phyloP scores from a whole-genome alignment of 495 filamentous ascomycete species.

The Pseudotulostoma volvatum region DNA sequence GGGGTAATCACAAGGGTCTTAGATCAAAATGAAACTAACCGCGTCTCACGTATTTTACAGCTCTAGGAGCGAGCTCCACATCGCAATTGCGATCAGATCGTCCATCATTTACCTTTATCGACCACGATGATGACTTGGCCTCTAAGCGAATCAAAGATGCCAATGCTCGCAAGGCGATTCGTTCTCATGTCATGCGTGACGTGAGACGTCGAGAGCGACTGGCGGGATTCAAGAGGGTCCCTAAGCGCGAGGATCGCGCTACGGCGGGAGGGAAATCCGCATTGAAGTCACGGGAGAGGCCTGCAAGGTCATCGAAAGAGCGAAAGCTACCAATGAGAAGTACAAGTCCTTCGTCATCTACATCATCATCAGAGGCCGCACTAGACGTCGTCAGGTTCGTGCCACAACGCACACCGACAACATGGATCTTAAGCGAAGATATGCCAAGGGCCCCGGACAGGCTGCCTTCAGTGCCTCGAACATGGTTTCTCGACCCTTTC shows the following conservation, averaged over 20 bases:
- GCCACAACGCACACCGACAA: slow-evolving; percentile 7
- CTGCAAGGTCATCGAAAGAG: slow-evolving; percentile 1
- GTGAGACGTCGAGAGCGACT: slow-evolving; percentile 23
- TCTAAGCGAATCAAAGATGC: slow-evolving; percentile 23
- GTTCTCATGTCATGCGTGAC: slow-evolving; percentile 27
- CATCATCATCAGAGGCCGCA: too few relatives aligned
- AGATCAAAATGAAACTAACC: background rate
- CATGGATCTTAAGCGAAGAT: slow-evolving; percentile 9
- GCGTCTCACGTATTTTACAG: background rate
- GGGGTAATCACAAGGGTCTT: too few relatives aligned
- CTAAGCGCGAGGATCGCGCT: slow-evolving; percentile 12
- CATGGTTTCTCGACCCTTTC: slow-evolving; percentile 21
- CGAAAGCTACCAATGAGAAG: slow-evolving; percentile 8
- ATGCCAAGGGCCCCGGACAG: slow-evolving; percentile 3
- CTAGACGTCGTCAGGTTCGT: too few relatives aligned
- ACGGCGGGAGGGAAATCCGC: slow-evolving; percentile 2
- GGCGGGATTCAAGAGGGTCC: slow-evolving; percentile 17
- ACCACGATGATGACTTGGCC: slow-evolving; percentile 23
- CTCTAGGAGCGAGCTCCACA: background rate
- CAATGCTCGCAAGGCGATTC: slow-evolving; percentile 21
- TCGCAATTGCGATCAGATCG: slow-evolving; percentile 9
- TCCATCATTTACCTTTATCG: slow-evolving; percentile 23
- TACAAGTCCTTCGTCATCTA: slow-evolving; percentile 6
- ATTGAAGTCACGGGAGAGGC: background rate
- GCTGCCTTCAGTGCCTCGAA: slow-evolving; percentile 9